These are phyloP conservation scores for Fusarium lyarnte DNA, from an alignment of 2,329 filamentous ascomycete species.

Conservation along the genomic window DNA sequence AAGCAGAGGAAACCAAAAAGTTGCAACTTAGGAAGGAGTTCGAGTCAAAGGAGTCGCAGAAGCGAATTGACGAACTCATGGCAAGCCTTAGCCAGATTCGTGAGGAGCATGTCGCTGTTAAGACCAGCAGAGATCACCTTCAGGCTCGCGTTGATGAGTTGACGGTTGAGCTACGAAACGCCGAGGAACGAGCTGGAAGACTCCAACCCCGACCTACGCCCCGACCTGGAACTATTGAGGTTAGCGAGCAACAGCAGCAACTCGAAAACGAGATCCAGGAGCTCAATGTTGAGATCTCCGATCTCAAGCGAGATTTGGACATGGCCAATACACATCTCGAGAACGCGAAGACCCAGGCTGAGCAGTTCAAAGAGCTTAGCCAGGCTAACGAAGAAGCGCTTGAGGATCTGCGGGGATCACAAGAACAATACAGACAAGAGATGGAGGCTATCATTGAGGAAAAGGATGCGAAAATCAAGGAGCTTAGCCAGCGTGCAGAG, in stretches of 20 bases:
- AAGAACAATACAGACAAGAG: conserved; percentile 89
- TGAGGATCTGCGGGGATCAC: conserved; percentile 78
- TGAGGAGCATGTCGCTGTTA: conserved; percentile 85
- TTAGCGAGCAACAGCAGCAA: conserved; percentile 58
- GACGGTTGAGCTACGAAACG: conserved; percentile 85
- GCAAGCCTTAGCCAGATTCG: conserved; percentile 80
- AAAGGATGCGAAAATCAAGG: conserved; percentile 81
- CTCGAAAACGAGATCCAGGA: conserved; percentile 76
- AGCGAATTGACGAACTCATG: conserved; percentile 91
- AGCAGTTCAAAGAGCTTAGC: conserved; percentile 89
- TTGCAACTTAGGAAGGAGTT: conserved; percentile 86
- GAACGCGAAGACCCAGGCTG: conserved; percentile 80
- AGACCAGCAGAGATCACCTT: conserved; percentile 89
- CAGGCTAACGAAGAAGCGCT: conserved; percentile 89
- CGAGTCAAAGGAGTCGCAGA: conserved; percentile 87
- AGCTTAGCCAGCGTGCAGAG: conserved; percentile 84
- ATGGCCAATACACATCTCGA: conserved; percentile 83
- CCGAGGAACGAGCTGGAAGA: conserved; percentile 85
- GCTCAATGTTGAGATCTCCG: conserved; percentile 81
- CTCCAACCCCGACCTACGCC: conserved; percentile 82
- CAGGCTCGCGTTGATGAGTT: conserved; percentile 90
- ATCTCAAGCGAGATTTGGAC: conserved; percentile 88
- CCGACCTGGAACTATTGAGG: conserved; percentile 58
- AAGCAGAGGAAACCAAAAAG: conserved; percentile 86
- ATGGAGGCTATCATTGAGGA: conserved; percentile 78